phyloP scores from a whole-genome alignment of 2,329 filamentous ascomycete species.

The Penicillium capsulatum region DNA sequence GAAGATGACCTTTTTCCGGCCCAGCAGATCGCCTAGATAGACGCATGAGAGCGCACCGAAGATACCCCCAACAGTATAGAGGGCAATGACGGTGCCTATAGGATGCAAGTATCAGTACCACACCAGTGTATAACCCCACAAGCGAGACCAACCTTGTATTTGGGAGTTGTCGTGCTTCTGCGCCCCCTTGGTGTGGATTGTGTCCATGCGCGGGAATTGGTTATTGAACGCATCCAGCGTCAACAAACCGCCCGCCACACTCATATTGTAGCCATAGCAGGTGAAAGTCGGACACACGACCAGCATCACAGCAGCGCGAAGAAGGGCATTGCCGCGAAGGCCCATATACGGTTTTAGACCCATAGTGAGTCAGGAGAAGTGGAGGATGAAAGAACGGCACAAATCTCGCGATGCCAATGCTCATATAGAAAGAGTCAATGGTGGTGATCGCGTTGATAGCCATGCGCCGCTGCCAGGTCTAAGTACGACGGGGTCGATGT shows the following conservation, averaged over 20 bases:
- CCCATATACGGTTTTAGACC: slow-evolving; percentile 21
- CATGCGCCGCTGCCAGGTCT: no score
- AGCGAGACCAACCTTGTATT: slow-evolving; percentile 31
- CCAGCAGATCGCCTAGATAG: slow-evolving; percentile 45
- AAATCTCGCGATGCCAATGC: no score
- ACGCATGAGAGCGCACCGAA: slow-evolving; percentile 46
- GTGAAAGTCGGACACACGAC: slow-evolving; percentile 39
- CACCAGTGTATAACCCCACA: not conserved
- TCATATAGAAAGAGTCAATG: no score
- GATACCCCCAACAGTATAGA: slow-evolving; percentile 46
- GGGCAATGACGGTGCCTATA: slow-evolving; percentile 42
- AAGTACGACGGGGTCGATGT: no score
- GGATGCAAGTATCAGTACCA: not conserved
- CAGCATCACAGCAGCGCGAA: slow-evolving; percentile 19
- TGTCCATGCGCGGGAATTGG: slow-evolving; percentile 50
- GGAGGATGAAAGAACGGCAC: no score
- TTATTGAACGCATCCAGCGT: slow-evolving; percentile 22
- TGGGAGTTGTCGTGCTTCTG: slow-evolving; percentile 44
- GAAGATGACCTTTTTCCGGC: slow-evolving; percentile 46
- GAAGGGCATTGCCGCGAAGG: slow-evolving; percentile 20
- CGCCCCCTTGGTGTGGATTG: slow-evolving; percentile 41
- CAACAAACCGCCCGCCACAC: slow-evolving; percentile 48
- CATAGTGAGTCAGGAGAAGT: slow-evolving; percentile 5
- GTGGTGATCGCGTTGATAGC: no score
- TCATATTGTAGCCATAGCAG: slow-evolving; percentile 52